Evolutionary conservation across 768 basidiomycete species (phyloP), one percentile per base, ranked within the genome.

Genomic region (Leccinum rimulosum): DNA sequence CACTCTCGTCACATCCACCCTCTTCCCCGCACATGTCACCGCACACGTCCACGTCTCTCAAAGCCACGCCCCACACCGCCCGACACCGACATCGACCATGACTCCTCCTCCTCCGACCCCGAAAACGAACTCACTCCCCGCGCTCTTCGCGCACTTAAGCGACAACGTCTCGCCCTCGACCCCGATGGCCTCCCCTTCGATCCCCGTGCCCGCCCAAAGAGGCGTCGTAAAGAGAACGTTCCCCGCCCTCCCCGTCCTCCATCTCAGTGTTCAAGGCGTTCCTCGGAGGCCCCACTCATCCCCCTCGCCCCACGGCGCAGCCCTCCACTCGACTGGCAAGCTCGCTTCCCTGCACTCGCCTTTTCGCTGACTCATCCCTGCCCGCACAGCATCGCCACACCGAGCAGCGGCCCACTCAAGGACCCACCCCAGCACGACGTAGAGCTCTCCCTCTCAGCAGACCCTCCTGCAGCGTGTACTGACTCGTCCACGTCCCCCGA

Each of bases 141-240:
- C 55, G 72, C 72, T 2, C 73, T 73, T 47, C 73, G 72, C 47
- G 72, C 72, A 0, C 71, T 73, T 66, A 73, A 73, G 28, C 72
- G 72, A 5, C 71, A 66, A 30, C 71, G 73, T 1, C 71, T 70
- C 63, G 22, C 73, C 1, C 64, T 69, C 63, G 73, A 73, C 69
- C 59, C 55, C 28, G 70, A 72, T 48, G 61, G 63, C n/a, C 56
- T 71, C 49, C 65, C 66, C n/a, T 45, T 72, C 9, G 10, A 59
- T 1, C 10, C 57, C 14, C 63, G 65, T 14, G 10, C 52, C 1
- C 64, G 66, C 36, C 45, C 64, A 10, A 63, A 47, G 50, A 69
- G 61, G 52, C 69, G 68, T 6, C 66, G 71, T 6, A 74, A 61
- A 49, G 68, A 70, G 12, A 62, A 61, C 36, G 27, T 59, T 15